phyloP scores from a whole-genome alignment of 2,329 filamentous ascomycete genomes.

The Cadophora luteo-olivacea region DNA sequence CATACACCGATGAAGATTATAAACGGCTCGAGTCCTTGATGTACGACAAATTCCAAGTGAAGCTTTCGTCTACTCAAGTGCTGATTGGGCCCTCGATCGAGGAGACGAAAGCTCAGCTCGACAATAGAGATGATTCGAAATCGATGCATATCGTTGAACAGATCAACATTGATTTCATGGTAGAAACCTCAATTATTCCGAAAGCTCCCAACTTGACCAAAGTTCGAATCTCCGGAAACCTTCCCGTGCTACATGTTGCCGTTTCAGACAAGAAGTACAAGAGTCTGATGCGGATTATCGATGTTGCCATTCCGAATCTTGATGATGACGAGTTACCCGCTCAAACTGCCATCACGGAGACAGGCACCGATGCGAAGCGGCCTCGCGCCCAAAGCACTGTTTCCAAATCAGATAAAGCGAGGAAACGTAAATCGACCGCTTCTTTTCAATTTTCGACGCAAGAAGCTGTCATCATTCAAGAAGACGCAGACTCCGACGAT shows the following conservation, averaged over 20 bases:
- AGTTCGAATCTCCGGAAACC: slow-evolving; percentile 86
- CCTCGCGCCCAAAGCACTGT: slow-evolving; percentile 38
- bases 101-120: slow-evolving; percentile 83
- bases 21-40: slow-evolving; percentile 88
- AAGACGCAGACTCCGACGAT: slow-evolving; percentile 57
- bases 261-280: slow-evolving; percentile 98
- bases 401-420: slow-evolving; percentile 51
- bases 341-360: slow-evolving; percentile 19
- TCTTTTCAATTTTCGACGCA: slow-evolving; percentile 77
- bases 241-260: slow-evolving; percentile 90
- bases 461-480: slow-evolving; percentile 78
- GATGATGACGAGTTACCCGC: slow-evolving; percentile 53
- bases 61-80: slow-evolving; percentile 92
- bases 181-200: slow-evolving; percentile 97
- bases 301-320: slow-evolving; percentile 91
- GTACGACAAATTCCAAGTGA: slow-evolving; percentile 97
- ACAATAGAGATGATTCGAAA: slow-evolving; percentile 68
- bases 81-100: slow-evolving; percentile 94
- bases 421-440: slow-evolving; percentile 67
- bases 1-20: slow-evolving; percentile 89
- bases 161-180: slow-evolving; percentile 95
- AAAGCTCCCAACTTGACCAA: slow-evolving; percentile 94
- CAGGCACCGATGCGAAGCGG: slow-evolving; percentile 20
- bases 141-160: slow-evolving; percentile 91
- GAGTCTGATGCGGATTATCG: slow-evolving; percentile 92